Evolutionary conservation across 1,139 yeast species (phyloP), one percentile per base, ranked within the genome.

Genomic region (Komagataea norvegica): DNA sequence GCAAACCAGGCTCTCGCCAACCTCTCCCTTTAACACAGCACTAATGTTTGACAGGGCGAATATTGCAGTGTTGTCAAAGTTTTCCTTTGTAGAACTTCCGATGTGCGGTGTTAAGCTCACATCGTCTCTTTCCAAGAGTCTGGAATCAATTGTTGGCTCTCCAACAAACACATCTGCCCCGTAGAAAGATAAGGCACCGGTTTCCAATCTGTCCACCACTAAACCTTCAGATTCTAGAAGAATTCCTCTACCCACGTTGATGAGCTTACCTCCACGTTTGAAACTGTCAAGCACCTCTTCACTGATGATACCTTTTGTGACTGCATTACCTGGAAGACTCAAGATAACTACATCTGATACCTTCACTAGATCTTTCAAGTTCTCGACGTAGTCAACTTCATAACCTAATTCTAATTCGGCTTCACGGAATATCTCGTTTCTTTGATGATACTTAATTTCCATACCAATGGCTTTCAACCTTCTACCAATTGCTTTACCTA

Each of bases 131-230:
- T 59, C 59, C 20, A 71, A 41, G 30, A 82, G 65, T 19, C 62
- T 73, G 4, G 67, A 65, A 45, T 77, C 73, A 7, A 82, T 69
- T 0, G 34, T 30, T 5, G 95, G 95, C 57, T 88, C 96, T n/a
- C 70, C 57, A 48, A 79, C 82, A 58, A 68, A 86, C 2, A 88
- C 96, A 55, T 88, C 96, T 29, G 83, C 63, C 0, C 95, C 96
- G 4, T 83, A 85, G 54, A 79, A 79, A 25, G 76, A 63, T 4
- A 89, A 64, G 39, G 77, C 74, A 1, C 89, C 91, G 2, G 64
- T 51, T 45, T 74, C 64, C 36, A 88, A 65, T 8, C 53, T 51
- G 4, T 64, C 65, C 1, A 82, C 74, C 22, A 88, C 66, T 1
- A 82, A 89, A 8, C 67, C 64, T 52, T 82, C 88, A 49, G 33